Base-by-base conservation (phyloP, 768 basidiomycete species). In the Dictyophora rubrovolvata region DNA sequence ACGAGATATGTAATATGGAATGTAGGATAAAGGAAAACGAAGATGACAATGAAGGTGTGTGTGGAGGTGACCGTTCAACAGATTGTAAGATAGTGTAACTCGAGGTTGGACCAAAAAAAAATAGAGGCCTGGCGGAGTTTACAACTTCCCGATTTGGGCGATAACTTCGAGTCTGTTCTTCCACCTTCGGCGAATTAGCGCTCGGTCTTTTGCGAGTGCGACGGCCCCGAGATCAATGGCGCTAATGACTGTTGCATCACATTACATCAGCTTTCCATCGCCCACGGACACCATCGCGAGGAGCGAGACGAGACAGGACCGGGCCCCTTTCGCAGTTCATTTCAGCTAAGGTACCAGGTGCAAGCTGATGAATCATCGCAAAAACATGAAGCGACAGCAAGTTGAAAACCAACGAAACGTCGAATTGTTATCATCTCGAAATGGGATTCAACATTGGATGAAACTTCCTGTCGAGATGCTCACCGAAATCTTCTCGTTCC, bases 391-490 rank as follows among this genome's bases (percentile, higher is more conserved):
- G 28, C 28, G 28, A 28, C 28, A 28, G 28, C 28, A 7, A 28
- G 28, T 42, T 42, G 42, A 42, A 42, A 42, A 12, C 2, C 14
- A 42, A 42, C 4, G 42, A 12, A n/a, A 42, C 10, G 14, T n/a
- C 12, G 14, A 12, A n/a, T 8, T 14, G 8, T 42, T 42, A 5
- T 14, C n/a, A 42, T 42, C 55, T 37, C 12, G 18, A 11, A 53
- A 60, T 50, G 37, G 52, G 11, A 20, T n/a, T 5, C 23, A 58
- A 22, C 9, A 50, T 37, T 28, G 62, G 21, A 18, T 52, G 22
- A 33, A 42, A n/a, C 16, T 87, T 4, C 86, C 87, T 11, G 66
- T 84, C 46, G 87, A 89, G 64, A 72, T 89, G 14, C 66, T 87
- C 6, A 79, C 81, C 3, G 85, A 86, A 64, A 77, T 87, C 52